Evolutionary conservation across 352 stramenopile species (phyloP), one percentile per base, ranked within the genome.

Genomic region (Pythium myriotylum): DNA sequence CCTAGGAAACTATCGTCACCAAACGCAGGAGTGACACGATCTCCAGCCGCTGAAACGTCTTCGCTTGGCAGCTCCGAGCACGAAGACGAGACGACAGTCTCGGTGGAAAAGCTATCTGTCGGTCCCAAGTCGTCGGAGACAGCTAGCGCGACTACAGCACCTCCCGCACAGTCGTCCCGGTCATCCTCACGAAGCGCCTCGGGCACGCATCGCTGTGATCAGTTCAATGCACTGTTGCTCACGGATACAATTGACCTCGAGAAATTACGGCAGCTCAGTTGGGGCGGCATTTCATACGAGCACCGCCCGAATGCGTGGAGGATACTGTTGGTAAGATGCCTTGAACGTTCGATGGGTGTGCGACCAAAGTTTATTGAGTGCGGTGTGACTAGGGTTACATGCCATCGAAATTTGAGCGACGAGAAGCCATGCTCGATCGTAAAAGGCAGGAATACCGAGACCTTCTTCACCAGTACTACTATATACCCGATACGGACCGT

Each of bases 391-490:
- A 93, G 84, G 77, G 97, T 1, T 99, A 99, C 70, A 87, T 99
- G 68, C 97, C 98, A n/a, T 88, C 94, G 27, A 98, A 99, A 65
- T 77, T 91, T 12, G 89, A 94, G 50, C 86, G 97, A 10, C 86
- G 96, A 50, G 75, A 85, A 43, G 79, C 84, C 17, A 98, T 97
- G 63, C 65, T 99, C 37, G 54, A 91, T 59, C 84, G 97, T 39
- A 99, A 99, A 73, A 85, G 98, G 12, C 72, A 91, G 54, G 98
- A 99, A 74, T 99, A 99, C 69, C 76, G 84, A 32, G 96, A 99
- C 48, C 82, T 97, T 29, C 67, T 98, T 45, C 77, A 89, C 35
- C 94, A 98, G 67, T 98, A 99, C 81, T 99, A 98, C 77, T 96
- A 98, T 70, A 98, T 99, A 59, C 89, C 95, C 9, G 96, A 98